Percentiles rank a stretch among this genome's conserved stretches.
phyloP scores from a whole-genome alignment of 2,329 filamentous ascomycete species.

The Claviceps sp. region DNA sequence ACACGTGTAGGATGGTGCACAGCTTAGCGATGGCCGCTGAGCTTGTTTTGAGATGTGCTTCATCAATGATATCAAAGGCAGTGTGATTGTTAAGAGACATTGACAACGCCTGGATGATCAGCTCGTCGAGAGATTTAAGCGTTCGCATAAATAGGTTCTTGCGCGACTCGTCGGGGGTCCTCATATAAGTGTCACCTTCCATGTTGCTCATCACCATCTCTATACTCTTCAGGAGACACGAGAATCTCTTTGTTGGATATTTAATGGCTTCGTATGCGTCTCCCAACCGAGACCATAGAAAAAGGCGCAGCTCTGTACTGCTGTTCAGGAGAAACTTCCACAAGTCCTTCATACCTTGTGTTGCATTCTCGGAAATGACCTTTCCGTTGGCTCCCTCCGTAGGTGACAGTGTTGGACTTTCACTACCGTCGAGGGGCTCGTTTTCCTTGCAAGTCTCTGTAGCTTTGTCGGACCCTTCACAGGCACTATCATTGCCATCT shows the following conservation, averaged over 20 bases:
- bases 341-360: conserved; percentile 57
- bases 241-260: conserved; percentile 78
- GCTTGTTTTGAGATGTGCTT: conserved; percentile 60
- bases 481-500: neutral
- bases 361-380: conserved; percentile 38
- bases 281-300: conserved; percentile 82
- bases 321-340: conserved; percentile 74
- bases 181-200: conserved; percentile 48
- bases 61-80: conserved; percentile 74
- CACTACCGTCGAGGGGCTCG: neutral
- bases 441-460: neutral
- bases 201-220: conserved; percentile 61
- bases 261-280: conserved; percentile 78
- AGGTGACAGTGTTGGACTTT: conserved; percentile 4
- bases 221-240: conserved; percentile 73
- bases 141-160: conserved; percentile 59
- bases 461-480: neutral
- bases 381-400: conserved; percentile 6
- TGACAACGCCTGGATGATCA: conserved; percentile 58
- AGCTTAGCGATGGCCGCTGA: conserved; percentile 59
- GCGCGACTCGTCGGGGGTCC: conserved; percentile 49
- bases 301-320: conserved; percentile 69
- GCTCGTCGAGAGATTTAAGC: conserved; percentile 65
- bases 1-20: conserved; percentile 62
- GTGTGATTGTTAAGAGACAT: conserved; percentile 52